Base-by-base conservation (phyloP, 345 rosid genomes). In the Populus ilicifolia region DNA sequence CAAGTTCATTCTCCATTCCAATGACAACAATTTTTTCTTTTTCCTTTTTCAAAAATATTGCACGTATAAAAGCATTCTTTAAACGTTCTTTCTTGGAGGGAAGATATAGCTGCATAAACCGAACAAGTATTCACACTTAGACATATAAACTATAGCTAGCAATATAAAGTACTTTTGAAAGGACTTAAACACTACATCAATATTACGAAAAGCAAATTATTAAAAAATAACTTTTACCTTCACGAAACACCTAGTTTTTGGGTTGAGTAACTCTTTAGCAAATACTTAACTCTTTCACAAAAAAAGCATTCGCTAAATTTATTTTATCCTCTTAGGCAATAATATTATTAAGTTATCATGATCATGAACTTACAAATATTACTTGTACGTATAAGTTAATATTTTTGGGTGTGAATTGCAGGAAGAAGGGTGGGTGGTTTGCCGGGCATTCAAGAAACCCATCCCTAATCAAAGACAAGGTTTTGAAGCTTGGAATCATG, bases 401-500 rank as follows among this genome's bases (percentile, higher is more conserved):
- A n/a, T 17, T 52, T 25, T 18, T 9, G 30, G 27, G 18, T 10
- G 35, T 12, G 9, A 59, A 69, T 67, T 85, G 71, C 91, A 95
- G 98, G 99, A 95, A 80, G 98, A 93, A 85, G 99, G 97, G 65
- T 95, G 99, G 99, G 99, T 91, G 46, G 99, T 95, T 2, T 95
- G 99, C 83, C 74, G 96, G 75, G 99, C 98, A 80, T 95, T 95
- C 81, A 88, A 82, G 85, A 95, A 95, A 87, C 97, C 99, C 1
- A 80, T 25, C 39, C 92, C 98, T 48, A 93, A 85, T 78, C 98
- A 90, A 41, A 91, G 92, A 77, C 94, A 84, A 70, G 90, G 91
- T 20, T 93, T 75, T 77, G 93, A 91, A 82, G 81, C 92, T 21
- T 91, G 94, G 93, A 88, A 83, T 76, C 88, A 88, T 71, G 81